These are phyloP conservation scores for Suillus lakei DNA, from an alignment of 768 basidiomycete species.

Conservation along the genomic window DNA sequence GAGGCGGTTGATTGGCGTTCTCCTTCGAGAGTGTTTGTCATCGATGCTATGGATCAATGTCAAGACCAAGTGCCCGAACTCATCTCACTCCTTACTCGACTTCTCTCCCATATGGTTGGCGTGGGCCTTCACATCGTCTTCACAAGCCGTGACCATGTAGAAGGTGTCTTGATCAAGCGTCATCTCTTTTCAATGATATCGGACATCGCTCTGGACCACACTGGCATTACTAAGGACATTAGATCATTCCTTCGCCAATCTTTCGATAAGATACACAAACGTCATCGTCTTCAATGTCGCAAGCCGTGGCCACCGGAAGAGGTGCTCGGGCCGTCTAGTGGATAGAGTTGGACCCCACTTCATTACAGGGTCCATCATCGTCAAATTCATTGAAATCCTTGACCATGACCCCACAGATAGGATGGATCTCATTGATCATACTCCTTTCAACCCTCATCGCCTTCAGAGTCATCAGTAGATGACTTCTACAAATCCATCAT, in stretches of 20 bases:
- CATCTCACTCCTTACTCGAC: not conserved
- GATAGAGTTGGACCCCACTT: not conserved
- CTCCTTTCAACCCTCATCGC: not conserved
- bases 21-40: not conserved
- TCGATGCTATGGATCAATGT: not conserved
- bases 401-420: not conserved
- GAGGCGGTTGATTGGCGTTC: not conserved
- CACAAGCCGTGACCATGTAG: not conserved
- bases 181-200: not conserved
- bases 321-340: not conserved
- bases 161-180: not conserved
- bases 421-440: not conserved
- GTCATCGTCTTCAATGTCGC: not conserved
- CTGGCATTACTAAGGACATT: fast-evolving
- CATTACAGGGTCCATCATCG: not conserved
- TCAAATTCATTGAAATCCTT: not conserved
- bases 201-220: not conserved
- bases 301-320: not conserved
- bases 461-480: not conserved
- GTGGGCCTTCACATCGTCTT: not conserved
- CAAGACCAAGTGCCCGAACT: not conserved
- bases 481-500: not conserved
- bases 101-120: not conserved
- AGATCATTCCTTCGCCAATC: not conserved
- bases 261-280: not conserved